Evolutionary conservation across 208 protist species (phyloP).

Genomic region (Angomonas deanei): DNA sequence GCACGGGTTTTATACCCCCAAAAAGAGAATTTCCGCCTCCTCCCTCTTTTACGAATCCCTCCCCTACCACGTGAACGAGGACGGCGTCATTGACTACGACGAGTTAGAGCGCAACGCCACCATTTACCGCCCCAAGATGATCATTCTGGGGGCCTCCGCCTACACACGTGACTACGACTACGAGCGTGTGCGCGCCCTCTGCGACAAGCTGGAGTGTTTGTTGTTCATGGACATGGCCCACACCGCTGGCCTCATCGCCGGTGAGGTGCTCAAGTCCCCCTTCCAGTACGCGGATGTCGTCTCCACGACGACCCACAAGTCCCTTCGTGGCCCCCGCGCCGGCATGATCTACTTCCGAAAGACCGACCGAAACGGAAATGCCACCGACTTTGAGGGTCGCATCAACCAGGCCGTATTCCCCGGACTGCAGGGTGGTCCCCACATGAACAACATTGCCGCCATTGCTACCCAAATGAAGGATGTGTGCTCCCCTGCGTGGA

Average conservation of each 20-base stretch:
- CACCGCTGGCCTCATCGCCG: conserved; percentile 93
- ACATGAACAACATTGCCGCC: conserved; percentile 97
- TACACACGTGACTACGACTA: conserved; percentile 98
- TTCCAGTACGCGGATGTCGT: conserved; percentile 98
- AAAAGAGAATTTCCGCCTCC: conserved; percentile 95
- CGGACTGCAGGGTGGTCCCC: conserved; percentile 96
- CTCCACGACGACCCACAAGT: conserved; percentile 99
- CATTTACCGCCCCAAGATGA: conserved; percentile 94
- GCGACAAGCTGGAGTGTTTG: conserved; percentile 83
- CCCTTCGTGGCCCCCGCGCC: conserved; percentile 96
- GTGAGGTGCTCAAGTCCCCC: conserved; percentile 76
- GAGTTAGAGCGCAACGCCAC: conserved; percentile 74
- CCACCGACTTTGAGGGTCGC: conserved; percentile 85
- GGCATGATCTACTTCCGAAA: conserved; percentile 98
- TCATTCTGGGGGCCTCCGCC: conserved; percentile 95
- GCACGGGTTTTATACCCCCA: conserved; percentile 96
- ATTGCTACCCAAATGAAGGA: conserved; percentile 96
- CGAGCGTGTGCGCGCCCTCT: conserved; percentile 75
- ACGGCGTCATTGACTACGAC: conserved; percentile 97
- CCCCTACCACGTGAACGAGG: conserved; percentile 92
- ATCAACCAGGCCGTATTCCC: conserved; percentile 99
- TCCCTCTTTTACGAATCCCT: conserved; percentile 98
- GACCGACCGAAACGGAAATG: conserved; percentile 54
- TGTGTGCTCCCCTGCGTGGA: conserved; percentile 90
- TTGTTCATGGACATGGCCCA: conserved; percentile 99